Percentiles rank a stretch among this genome's conserved stretches.
Evolutionary conservation across 805 yeast species (phyloP).

Genomic region (Teunomyces tritomae): DNA sequence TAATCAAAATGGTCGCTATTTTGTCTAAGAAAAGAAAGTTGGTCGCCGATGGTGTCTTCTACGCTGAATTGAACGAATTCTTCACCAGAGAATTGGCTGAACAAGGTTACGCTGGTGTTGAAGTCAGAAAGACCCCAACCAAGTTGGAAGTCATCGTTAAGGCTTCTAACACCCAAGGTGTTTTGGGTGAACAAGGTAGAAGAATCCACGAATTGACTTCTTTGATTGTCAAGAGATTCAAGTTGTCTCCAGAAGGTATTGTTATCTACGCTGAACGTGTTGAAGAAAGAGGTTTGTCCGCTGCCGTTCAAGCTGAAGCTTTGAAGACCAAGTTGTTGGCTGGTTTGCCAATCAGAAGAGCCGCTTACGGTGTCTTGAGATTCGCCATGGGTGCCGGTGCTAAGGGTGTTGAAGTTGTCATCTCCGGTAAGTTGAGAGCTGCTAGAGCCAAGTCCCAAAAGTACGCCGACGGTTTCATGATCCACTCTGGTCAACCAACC

Average conservation of each 20-base stretch:
- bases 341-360: conserved; percentile 99
- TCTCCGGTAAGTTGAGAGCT: conserved; percentile 99
- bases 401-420: conserved; percentile 99
- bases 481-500: conserved; percentile 99
- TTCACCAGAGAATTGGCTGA: conserved; percentile 99
- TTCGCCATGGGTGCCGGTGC: conserved; percentile 99
- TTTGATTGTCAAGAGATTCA: conserved; percentile 98
- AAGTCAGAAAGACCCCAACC: conserved; percentile 97
- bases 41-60: conserved; percentile 99
- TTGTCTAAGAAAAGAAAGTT: conserved; percentile 96
- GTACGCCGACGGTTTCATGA: conserved; percentile 99
- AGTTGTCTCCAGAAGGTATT: conserved; percentile 88
- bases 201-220: conserved; percentile 98
- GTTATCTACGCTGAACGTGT: conserved; percentile 98
- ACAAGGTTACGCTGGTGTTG: conserved; percentile 99
- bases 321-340: conserved; percentile 95
- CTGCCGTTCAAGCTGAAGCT: conserved; percentile 99
- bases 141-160: conserved; percentile 98
- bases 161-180: conserved; percentile 98
- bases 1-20: conserved; percentile 44
- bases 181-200: conserved; percentile 99
- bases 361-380: conserved; percentile 99
- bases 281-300: conserved; percentile 98
- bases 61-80: conserved; percentile 99
- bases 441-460: conserved; percentile 99